Base-by-base conservation (phyloP, 139 green algal genomes). In the Closterium sp. region DNA sequence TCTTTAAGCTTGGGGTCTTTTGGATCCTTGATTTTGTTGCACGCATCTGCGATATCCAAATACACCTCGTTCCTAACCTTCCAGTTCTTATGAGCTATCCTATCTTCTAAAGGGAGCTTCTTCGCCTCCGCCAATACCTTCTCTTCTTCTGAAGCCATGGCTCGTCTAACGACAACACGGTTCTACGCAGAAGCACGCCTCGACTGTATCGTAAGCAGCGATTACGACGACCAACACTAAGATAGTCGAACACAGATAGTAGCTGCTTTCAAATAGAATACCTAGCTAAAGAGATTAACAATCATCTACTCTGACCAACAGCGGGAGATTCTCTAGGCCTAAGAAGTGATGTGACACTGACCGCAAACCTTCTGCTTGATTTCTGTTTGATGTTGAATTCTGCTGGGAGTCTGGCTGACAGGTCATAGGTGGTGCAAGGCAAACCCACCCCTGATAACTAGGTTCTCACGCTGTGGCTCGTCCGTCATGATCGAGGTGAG, bases 61-160 rank as follows among this genome's bases (percentile, higher is more conserved):
- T 97, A 99, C 0, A 95, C 97, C 85, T 97, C 97, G 6, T 93
- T 95, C 3, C 97, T 93, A 21, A 97, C 97, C 92, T 99, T 99
- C 97, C 97, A 99, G 88, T 97, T 97, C 24, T 96, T 95, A 95
- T 99, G 97, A 0, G 90, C 92, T n/a, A 94, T n/a, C 10, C 92
- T 70, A n/a, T 94, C 92, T 86, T 94, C 92, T 17, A 38, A 94
- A 0, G 97, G 95, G 22, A 97, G 92, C 90, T 96, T 96, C 27
- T 94, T 94, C 5, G 97, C 97, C 9, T 96, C 96, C 5, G 91
- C 93, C 22, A 99, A 86, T 5, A 97, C 31, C 24, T 96, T 91
- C 10, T 90, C 94, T 29, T 98, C 97, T 2, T 97, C 95, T 86
- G 86, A 50, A 30, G 91, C 88, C 91, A 93, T 93, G 32, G 22